Evolutionary conservation across 1,139 yeast species (phyloP), one percentile per base, ranked within the genome.

Genomic region (Lodderomyces margitis): DNA sequence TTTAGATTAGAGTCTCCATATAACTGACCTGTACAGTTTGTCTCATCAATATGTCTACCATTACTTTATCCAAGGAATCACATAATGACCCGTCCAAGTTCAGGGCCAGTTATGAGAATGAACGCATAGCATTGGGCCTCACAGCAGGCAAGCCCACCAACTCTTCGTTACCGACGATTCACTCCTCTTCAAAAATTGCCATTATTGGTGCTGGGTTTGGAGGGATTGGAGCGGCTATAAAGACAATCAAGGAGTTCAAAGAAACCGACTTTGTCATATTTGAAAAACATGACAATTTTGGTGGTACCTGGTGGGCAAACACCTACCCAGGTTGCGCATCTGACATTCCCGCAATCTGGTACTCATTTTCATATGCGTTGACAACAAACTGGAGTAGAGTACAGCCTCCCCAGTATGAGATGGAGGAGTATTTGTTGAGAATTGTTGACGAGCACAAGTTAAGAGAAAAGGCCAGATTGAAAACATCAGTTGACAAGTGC

Each of bases 271-370:
- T 62, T 48, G 64, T 53, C 16, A 57, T 74, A 6, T 73, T 69
- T 46, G 81, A 75, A 45, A 68, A 68, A 46, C 76, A 70, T 45
- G 61, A 57, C 37, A 58, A 66, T 39, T 62, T 73, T 45, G 81
- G 81, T 12, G 81, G 81, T 5, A 74, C 79, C 32, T 75, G 81
- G 81, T 69, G 65, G 54, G 75, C 77, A 39, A 75, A 75, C 50
- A 64, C 76, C 3, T 75, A 75, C 47, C 81, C 80, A 3, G 80
- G 80, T 5, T 74, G 78, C 52, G 80, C 79, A 27, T 66, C 74
- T 17, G 78, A 73, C 50, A 68, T 74, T 41, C 81, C 80, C 3
- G 74, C 76, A 1, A 53, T 72, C 25, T 75, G 77, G 72, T 72
- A 74, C 45, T 66, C 74, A 21, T 65, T 65, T 40, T 67, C 64